Evolutionary conservation across 164 flowering plant genomes (phyloP), one percentile per base, ranked within the genome.

Genomic region (Vitis riparia): DNA sequence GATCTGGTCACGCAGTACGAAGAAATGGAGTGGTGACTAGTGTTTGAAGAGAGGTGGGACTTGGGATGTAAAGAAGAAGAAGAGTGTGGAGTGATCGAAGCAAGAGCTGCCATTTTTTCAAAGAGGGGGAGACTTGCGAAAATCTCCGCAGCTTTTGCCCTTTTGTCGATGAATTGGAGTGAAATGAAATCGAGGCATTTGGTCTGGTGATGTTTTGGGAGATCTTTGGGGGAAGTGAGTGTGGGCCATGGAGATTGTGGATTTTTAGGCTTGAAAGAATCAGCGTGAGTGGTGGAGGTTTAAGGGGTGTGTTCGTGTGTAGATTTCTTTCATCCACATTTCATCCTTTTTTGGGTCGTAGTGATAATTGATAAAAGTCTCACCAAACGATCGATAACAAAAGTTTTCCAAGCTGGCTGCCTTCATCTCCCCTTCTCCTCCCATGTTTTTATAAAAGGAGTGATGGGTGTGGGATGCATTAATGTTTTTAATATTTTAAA

Each of bases 271-370:
- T 53, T 32, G 62, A 19, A 51, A 78, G 77, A 88, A 89, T 88
- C 94, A 79, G 73, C 77, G 66, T 75, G 73, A 80, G 92, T 87
- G 94, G 94, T 79, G 74, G 82, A 79, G 71, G 63, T 81, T 68
- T 47, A 60, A 71, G 61, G 65, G 9, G n/a, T 12, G 17, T 11
- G 3, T 70, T 59, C 37, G 23, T 13, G 10, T 68, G 55, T 72
- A 78, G 84, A 81, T 81, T 75, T 75, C 61, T 17, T 65, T 74
- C 74, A 63, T 66, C 68, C 49, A 11, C 47, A 53, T 59, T 56
- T 59, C 51, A 11, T 68, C 50, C 7, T 72, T 68, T 49, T n/a
- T 37, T 2, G 44, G 44, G 5, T 6, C 44, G 7, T 6, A 37
- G 44, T 37, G 44, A 37, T 37, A 37, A 23, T 23, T 2, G 27